Percentiles rank a stretch among this genome's conserved stretches.
Evolutionary conservation across 2,329 filamentous ascomycete genomes (phyloP).

Genomic region (Drechslerella coelobrocha): DNA sequence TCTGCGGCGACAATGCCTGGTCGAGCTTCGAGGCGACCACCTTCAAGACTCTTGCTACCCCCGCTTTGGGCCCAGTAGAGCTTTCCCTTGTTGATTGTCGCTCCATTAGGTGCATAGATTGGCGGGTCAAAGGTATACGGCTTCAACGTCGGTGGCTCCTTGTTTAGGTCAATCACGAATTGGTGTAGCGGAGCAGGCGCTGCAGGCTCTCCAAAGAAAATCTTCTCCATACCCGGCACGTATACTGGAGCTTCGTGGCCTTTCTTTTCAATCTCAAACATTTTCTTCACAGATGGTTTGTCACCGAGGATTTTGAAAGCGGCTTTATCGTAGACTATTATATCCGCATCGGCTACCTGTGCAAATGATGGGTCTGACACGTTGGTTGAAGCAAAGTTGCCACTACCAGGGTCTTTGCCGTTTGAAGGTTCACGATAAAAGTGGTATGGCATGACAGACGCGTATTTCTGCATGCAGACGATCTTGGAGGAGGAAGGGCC

Average conservation of each 20-base stretch:
- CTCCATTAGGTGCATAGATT: conserved; percentile 61
- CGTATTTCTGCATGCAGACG: conserved; percentile 20
- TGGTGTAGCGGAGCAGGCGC: conserved; percentile 58
- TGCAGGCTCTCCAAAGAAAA: conserved; percentile 59
- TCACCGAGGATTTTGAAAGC: conserved; percentile 58
- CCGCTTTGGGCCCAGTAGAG: conserved; percentile 59
- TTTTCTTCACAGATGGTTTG: conserved; percentile 57
- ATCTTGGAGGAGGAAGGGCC: conserved; percentile 20
- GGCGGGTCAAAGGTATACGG: conserved; percentile 60
- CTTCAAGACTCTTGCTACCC: conserved; percentile 57
- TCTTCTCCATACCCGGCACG: conserved; percentile 58
- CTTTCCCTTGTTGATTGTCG: conserved; percentile 58
- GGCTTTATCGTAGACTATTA: conserved; percentile 58
- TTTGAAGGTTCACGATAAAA: conserved; percentile 21
- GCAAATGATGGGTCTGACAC: conserved; percentile 56
- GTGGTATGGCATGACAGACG: conserved; percentile 20
- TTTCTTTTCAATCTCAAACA: conserved; percentile 58
- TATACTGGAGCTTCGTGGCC: conserved; percentile 61
- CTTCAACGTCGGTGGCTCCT: conserved; percentile 58
- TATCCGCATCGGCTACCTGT: conserved; percentile 57
- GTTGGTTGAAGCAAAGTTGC: conserved; percentile 15
- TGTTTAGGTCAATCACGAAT: conserved; percentile 60
- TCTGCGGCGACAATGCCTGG: conserved; percentile 56
- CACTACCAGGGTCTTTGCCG: conserved; percentile 15
- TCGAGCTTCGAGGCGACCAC: conserved; percentile 57